Base-by-base conservation (phyloP, 2,329 filamentous ascomycete species). In the Paraphoma sp. region DNA sequence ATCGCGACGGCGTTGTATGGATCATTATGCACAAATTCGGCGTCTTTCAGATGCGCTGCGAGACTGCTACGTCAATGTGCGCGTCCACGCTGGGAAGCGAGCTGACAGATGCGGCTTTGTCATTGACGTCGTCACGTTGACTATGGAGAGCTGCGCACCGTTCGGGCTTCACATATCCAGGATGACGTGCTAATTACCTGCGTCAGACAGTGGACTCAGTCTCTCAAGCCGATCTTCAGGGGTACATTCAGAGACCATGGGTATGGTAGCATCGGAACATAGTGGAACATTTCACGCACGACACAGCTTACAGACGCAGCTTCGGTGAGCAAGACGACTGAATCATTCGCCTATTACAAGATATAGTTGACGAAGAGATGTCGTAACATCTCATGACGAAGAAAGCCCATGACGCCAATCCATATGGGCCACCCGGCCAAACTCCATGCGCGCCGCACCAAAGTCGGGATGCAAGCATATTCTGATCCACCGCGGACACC, bases 51-150 rank as follows among this genome's bases (percentile, higher is more conserved):
- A 17, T 4, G 23, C 36, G 17, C 42, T 10, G 38, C 41, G 10
- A 30, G n/a, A 17, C 17, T 33, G 29, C 28, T 44, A 45, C 41
- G 48, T 52, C 23, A 28, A 48, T 45, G 45, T 45, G 45, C 17
- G 33, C 44, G 31, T n/a, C 14, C 12, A 30, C 59, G 36, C 50
- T 41, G 44, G n/a, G 12, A 41, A 30, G 53, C 11, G 11, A 45
- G 50, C 58, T 58, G 52, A 47, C 56, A 33, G 46, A 48, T 38
- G 45, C 40, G 23, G 36, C 53, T 56, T 54, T 54, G 51, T 54
- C 51, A 54, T 36, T 40, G 40, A 12, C 38, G 30, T 40, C 12
- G 45, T 48, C 31, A 16, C 6, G 33, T 36, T 6, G 33, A 10
- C 3, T 14, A 10, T 36, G 10, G 14, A 36, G 14, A 36, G 33